These are phyloP conservation scores for Cryomyces minteri DNA, from an alignment of 495 filamentous ascomycete genomes.

Conservation along the genomic window DNA sequence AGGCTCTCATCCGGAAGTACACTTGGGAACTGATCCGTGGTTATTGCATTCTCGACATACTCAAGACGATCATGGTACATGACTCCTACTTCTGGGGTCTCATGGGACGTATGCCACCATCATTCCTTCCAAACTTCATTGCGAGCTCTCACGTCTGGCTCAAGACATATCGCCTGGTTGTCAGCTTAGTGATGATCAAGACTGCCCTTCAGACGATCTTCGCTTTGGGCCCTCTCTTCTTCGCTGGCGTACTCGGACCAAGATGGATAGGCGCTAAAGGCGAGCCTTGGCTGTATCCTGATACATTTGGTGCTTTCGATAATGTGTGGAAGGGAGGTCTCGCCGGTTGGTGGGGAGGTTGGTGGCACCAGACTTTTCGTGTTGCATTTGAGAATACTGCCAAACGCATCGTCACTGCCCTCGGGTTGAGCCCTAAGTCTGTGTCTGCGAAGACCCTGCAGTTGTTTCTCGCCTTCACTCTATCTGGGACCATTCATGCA, in stretches of 20 bases:
- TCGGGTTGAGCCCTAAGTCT: constrained; percentile 8
- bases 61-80: constrained; percentile 44
- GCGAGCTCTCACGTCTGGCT: constrained; percentile 18
- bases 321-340: constrained; percentile 46
- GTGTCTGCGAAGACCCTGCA: constrained; percentile 8
- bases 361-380: constrained; percentile 84
- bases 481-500: constrained; percentile 21
- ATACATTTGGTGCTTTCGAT: constrained; percentile 36
- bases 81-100: constrained; percentile 58
- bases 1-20: constrained; percentile 27
- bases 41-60: constrained; percentile 47
- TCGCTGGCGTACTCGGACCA: constrained; percentile 33
- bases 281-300: constrained; percentile 34
- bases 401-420: constrained; percentile 25
- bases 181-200: constrained; percentile 32
- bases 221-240: constrained; percentile 33
- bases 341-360: constrained; percentile 59
- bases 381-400: constrained; percentile 44
- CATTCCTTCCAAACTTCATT: constrained; percentile 23
- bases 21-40: constrained; percentile 26
- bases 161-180: constrained; percentile 27
- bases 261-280: constrained; percentile 15
- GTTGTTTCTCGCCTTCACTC: constrained; percentile 16
- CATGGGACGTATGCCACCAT: constrained; percentile 25
- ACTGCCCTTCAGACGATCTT: constrained; percentile 36